Conservation (phyloP, 169 alveolate genomes). For the Plasmodium blacklocki region DNA sequence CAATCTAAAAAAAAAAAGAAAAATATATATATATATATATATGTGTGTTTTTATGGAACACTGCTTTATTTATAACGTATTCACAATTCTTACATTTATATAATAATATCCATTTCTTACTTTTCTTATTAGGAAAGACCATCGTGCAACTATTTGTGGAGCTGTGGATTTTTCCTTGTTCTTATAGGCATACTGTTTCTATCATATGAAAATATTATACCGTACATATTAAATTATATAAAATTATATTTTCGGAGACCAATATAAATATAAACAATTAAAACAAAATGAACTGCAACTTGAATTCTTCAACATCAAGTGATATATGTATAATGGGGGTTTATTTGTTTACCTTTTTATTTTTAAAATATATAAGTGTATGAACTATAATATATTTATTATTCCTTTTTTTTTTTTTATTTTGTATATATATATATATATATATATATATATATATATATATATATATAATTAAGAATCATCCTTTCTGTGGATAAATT, state of each 20-base stretch:
- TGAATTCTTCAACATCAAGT: no score
- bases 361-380: no score
- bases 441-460: no score
- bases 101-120: background rate
- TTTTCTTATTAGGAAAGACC: slow-evolving; percentile 33
- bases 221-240: background rate
- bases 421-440: no score
- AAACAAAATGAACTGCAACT: no score
- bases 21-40: background rate
- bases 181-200: slow-evolving; percentile 30
- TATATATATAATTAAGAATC: no score
- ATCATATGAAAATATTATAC: slow-evolving; percentile 35
- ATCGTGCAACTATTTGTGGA: slow-evolving; percentile 21
- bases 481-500: no score
- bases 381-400: no score
- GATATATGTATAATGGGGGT: no score
- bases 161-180: slow-evolving; percentile 23
- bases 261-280: background rate
- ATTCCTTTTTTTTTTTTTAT: no score
- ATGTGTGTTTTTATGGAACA: background rate
- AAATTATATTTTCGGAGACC: slow-evolving; percentile 5
- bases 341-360: no score
- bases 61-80: background rate
- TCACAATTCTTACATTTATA: background rate
- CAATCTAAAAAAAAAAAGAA: background rate